These are phyloP conservation scores for Brassica rapa DNA, from an alignment of 345 rosid species.

Conservation along the genomic window DNA sequence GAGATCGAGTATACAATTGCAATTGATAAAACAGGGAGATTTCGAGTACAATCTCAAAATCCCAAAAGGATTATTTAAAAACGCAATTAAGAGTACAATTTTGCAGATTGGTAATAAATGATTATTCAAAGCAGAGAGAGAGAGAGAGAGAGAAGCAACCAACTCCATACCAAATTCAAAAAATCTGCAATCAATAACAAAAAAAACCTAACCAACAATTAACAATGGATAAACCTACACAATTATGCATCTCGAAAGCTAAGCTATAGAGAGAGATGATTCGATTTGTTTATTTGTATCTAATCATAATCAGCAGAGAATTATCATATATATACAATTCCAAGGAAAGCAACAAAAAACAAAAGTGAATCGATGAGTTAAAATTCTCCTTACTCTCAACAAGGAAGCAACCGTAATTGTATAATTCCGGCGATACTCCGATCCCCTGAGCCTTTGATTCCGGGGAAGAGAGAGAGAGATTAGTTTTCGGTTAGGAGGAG, in stretches of 20 bases:
- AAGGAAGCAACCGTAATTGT: conserved; percentile 24
- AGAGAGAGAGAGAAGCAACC: neutral
- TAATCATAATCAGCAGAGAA: conserved; percentile 37
- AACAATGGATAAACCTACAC: neutral
- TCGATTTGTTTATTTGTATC: conserved; percentile 35
- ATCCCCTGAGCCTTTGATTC: conserved; percentile 18
- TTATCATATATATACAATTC: neutral
- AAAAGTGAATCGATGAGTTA: conserved; percentile 25
- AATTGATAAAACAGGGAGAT: conserved; percentile 25
- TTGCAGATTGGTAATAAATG: neutral
- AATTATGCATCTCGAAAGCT: too few relatives aligned
- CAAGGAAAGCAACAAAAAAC: neutral
- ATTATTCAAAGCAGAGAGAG: neutral
- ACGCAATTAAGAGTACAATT: neutral
- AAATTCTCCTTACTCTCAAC: conserved; percentile 25
- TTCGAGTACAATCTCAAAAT: conserved; percentile 13
- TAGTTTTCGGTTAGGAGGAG: conserved; percentile 27
- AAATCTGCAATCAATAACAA: neutral
- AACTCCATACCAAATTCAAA: conserved; percentile 18
- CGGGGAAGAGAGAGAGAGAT: conserved; percentile 37
- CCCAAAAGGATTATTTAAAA: conserved; percentile 6
- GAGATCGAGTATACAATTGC: neutral
- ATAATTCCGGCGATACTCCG: conserved; percentile 33
- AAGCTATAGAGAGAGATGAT: too few relatives aligned
- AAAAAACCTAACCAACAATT: conserved; percentile 22